These are phyloP conservation scores for Akanthomyces uredinophilus DNA, from an alignment of 2,329 filamentous ascomycete genomes.

Conservation along the genomic window DNA sequence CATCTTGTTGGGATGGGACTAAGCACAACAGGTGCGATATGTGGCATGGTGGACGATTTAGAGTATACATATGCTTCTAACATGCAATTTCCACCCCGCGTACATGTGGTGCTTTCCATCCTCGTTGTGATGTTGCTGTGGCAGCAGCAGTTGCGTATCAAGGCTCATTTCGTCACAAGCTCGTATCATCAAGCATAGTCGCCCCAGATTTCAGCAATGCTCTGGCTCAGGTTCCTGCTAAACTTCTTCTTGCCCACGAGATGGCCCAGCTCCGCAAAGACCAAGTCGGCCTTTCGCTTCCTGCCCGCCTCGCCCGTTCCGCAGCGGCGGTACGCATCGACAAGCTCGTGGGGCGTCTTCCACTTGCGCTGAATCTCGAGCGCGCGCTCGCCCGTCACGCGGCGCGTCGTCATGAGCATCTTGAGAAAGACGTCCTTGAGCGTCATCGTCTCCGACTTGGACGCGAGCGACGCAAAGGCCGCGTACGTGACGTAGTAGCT, in stretches of 20 bases:
- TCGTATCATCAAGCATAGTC: conserved; percentile 24
- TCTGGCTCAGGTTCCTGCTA: conserved; percentile 58
- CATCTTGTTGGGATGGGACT: neutral
- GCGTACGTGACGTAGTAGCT: conserved; percentile 63
- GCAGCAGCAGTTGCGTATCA: too few species aligned
- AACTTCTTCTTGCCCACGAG: conserved; percentile 66
- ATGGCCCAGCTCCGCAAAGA: conserved; percentile 50
- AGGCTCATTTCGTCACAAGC: neutral
- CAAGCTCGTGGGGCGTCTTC: conserved; percentile 66
- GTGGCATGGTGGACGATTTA: neutral
- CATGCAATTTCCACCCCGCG: neutral
- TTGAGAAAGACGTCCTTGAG: conserved; percentile 72
- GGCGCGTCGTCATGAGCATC: conserved; percentile 78
- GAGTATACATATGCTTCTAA: neutral
- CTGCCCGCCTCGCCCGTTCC: conserved; percentile 43
- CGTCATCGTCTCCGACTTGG: conserved; percentile 70
- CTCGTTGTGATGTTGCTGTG: too few species aligned
- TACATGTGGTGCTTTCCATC: too few species aligned
- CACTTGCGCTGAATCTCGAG: conserved; percentile 75
- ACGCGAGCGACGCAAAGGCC: conserved; percentile 66
- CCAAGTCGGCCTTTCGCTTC: conserved; percentile 56
- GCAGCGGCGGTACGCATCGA: conserved; percentile 62
- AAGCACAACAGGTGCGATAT: neutral
- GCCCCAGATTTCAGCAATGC: conserved; percentile 69
- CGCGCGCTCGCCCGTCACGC: conserved; percentile 72